Conservation (phyloP, 2,329 filamentous ascomycete species). For the Colletotrichum tamarilloi region DNA sequence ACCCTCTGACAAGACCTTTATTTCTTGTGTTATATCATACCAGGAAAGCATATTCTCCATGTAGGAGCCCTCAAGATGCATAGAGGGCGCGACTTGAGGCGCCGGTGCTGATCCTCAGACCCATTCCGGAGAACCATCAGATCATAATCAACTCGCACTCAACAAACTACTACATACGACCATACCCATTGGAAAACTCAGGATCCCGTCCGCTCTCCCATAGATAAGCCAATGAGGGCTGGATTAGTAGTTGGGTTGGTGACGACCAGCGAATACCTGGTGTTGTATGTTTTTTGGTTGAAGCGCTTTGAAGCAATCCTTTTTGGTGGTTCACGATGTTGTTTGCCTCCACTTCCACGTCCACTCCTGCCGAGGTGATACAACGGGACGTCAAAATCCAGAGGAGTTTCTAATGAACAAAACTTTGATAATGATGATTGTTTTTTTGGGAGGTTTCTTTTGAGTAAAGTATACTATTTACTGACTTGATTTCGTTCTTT, state of each 20-base stretch:
- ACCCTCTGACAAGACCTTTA: no score
- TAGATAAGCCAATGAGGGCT: background rate
- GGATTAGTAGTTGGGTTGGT: no score
- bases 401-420: no score
- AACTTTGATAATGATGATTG: background rate
- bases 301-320: accelerated
- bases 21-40: no score
- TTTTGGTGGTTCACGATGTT: background rate
- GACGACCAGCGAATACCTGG: no score
- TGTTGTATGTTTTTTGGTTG: no score
- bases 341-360: background rate
- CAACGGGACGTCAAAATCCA: no score
- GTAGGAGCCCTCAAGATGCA: no score
- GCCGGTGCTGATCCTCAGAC: background rate
- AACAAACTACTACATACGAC: background rate
- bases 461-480: background rate
- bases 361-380: background rate
- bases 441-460: background rate
- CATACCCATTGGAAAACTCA: background rate
- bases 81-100: no score
- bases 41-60: no score
- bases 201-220: background rate
- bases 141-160: background rate
- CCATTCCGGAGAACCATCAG: background rate
- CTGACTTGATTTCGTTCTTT: background rate